phyloP scores from a whole-genome alignment of 2,329 filamentous ascomycete species.

The Aspergillus puulaauensis region DNA sequence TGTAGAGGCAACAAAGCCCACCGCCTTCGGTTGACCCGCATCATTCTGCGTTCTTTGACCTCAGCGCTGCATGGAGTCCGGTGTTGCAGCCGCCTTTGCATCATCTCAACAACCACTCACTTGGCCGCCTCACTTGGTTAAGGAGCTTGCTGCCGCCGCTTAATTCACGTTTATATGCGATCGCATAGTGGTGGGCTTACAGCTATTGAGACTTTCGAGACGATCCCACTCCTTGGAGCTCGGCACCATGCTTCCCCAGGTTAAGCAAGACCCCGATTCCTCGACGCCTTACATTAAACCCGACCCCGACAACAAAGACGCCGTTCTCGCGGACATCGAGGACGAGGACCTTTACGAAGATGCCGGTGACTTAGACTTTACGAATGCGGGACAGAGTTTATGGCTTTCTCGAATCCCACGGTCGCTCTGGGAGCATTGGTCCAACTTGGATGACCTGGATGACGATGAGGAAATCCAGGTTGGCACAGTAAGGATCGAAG shows the following conservation, averaged over 20 bases:
- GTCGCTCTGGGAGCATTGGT: conserved; percentile 79
- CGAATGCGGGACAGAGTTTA: conserved; percentile 46
- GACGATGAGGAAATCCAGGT: conserved; percentile 81
- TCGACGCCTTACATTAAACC: conserved; percentile 38
- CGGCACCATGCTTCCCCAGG: conserved; percentile 31
- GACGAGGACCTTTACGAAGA: conserved; percentile 74
- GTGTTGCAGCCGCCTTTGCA: conserved; percentile 10
- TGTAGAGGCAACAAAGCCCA: conserved; percentile 4
- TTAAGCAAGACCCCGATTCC: conserved; percentile 44
- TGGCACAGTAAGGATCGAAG: conserved; percentile 66
- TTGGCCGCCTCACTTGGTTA: neutral
- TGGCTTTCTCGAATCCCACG: conserved; percentile 79
- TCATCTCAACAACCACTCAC: conserved; percentile 15
- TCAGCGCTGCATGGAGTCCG: conserved; percentile 5
- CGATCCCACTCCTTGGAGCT: neutral
- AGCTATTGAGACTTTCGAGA: neutral
- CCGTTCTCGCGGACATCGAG: conserved; percentile 33
- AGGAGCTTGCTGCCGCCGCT: neutral
- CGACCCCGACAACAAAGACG: conserved; percentile 42
- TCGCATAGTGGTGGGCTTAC: conserved; percentile 5
- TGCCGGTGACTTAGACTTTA: conserved; percentile 63
- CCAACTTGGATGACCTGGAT: conserved; percentile 68
- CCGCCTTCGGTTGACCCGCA: conserved; percentile 20
- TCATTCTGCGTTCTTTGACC: conserved; percentile 11
- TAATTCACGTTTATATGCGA: neutral